Evolutionary conservation across 2,329 filamentous ascomycete genomes (phyloP).

Genomic region (Aureobasidium sp.): DNA sequence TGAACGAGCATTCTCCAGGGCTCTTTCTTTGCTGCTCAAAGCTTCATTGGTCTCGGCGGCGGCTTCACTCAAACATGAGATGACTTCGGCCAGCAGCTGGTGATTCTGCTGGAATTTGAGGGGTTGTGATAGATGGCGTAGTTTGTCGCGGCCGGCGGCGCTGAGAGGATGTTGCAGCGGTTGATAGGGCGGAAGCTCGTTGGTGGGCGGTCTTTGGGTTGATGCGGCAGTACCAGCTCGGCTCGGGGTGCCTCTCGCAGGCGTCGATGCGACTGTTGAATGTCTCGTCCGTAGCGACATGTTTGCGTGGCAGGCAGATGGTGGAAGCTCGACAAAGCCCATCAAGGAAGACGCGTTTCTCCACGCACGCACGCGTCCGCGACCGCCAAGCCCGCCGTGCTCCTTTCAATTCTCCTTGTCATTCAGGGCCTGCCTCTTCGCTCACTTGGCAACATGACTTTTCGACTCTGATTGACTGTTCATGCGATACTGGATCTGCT

Average conservation of each 20-base stretch:
- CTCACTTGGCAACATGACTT: not conserved
- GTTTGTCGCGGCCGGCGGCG: slow-evolving; percentile 36
- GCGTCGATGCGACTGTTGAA: slow-evolving; percentile 13
- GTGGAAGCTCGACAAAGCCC: not conserved
- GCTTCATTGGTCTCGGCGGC: slow-evolving; percentile 53
- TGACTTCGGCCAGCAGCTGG: slow-evolving; percentile 42
- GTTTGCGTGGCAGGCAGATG: not conserved
- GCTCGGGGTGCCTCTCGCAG: slow-evolving; percentile 7
- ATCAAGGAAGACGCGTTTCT: slow-evolving; percentile 11
- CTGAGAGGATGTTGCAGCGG: slow-evolving; percentile 48
- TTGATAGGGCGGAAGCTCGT: slow-evolving; percentile 45
- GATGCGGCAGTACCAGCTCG: slow-evolving; percentile 9
- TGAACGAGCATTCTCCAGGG: slow-evolving; percentile 21
- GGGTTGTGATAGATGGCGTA: slow-evolving; percentile 40
- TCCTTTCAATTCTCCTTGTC: not conserved
- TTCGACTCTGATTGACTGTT: not conserved
- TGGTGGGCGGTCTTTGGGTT: not conserved
- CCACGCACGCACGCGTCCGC: not conserved
- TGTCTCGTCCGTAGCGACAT: slow-evolving; percentile 19
- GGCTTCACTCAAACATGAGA: slow-evolving; percentile 40
- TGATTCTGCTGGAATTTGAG: slow-evolving; percentile 40
- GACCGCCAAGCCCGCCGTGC: not conserved
- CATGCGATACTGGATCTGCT: not conserved
- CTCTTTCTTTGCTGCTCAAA: slow-evolving; percentile 32
- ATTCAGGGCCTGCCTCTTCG: not conserved